Percentiles rank a stretch among this genome's conserved stretches.
Evolutionary conservation across 2,329 filamentous ascomycete species (phyloP).

Genomic region (Calonectria hongkongensis): DNA sequence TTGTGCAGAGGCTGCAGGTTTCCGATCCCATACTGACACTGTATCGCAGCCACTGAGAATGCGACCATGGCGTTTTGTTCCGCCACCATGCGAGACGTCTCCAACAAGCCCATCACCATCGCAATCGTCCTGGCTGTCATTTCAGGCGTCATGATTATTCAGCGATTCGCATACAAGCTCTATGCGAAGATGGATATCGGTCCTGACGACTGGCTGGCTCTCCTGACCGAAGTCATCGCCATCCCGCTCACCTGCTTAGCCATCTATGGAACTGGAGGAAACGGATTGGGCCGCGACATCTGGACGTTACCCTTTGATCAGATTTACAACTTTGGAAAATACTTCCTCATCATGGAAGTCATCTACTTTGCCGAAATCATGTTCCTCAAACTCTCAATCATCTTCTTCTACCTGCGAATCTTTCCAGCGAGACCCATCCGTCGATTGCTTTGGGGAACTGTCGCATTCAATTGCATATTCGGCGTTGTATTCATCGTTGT

Average conservation of each 20-base stretch:
- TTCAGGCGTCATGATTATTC: conserved; percentile 62
- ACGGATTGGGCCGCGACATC: conserved; percentile 71
- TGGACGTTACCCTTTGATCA: conserved; percentile 66
- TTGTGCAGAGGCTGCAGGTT: neutral
- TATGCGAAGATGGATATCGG: conserved; percentile 60
- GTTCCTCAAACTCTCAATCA: conserved; percentile 70
- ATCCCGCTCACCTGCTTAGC: conserved; percentile 59
- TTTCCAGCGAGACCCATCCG: conserved; percentile 66
- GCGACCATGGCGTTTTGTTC: conserved; percentile 54
- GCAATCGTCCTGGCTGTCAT: conserved; percentile 59
- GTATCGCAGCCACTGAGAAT: conserved; percentile 47
- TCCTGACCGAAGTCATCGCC: conserved; percentile 53
- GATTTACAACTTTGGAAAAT: conserved; percentile 66
- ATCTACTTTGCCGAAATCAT: conserved; percentile 69
- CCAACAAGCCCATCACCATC: conserved; percentile 56
- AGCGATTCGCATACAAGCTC: conserved; percentile 64
- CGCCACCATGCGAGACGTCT: conserved; percentile 57
- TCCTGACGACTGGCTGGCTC: conserved; percentile 62
- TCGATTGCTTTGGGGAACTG: conserved; percentile 63
- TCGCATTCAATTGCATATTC: conserved; percentile 62
- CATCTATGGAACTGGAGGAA: conserved; percentile 55
- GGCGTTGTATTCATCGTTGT: conserved; percentile 65
- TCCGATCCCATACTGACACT: conserved; percentile 11
- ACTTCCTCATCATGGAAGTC: conserved; percentile 65
- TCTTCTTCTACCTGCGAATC: conserved; percentile 74